Evolutionary conservation across 257 asterid genomes (phyloP).

Genomic region (Ilex aquifolium): DNA sequence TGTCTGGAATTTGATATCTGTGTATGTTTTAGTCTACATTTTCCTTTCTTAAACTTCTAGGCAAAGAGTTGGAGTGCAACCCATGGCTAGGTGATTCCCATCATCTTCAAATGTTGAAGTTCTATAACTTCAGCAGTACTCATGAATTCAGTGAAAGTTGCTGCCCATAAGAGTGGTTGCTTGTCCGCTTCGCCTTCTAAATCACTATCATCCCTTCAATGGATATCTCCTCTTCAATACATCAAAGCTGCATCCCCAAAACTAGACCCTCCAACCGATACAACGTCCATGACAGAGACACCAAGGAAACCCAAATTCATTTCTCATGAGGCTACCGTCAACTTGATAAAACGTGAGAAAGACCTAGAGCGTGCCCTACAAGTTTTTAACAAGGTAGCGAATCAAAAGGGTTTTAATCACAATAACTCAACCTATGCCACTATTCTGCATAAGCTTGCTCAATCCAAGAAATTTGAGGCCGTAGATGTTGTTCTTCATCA

Average conservation of each 20-base stretch:
- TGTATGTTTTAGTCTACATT: too few relatives aligned
- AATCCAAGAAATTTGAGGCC: slow-evolving; percentile 44
- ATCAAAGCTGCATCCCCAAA: slow-evolving; percentile 10
- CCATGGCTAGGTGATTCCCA: not conserved
- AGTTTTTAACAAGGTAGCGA: slow-evolving; percentile 54
- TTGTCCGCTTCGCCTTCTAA: slow-evolving; percentile 18
- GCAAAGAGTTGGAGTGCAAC: not conserved
- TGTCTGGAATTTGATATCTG: too few relatives aligned
- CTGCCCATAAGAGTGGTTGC: slow-evolving; percentile 24
- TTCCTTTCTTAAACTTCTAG: too few relatives aligned
- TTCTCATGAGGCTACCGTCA: slow-evolving; percentile 49
- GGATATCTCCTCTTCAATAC: slow-evolving; percentile 44
- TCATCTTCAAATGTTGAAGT: not conserved
- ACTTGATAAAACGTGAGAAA: slow-evolving; percentile 52
- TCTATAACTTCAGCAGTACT: slow-evolving; percentile 1
- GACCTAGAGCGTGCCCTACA: slow-evolving; percentile 60
- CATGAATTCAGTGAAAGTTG: slow-evolving; percentile 19
- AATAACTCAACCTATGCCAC: slow-evolving; percentile 67
- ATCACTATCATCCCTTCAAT: slow-evolving; percentile 39
- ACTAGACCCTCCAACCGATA: slow-evolving; percentile 30
- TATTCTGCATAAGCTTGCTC: slow-evolving; percentile 77
- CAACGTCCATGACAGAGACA: slow-evolving; percentile 11
- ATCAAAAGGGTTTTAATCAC: slow-evolving; percentile 72
- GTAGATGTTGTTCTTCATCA: slow-evolving; percentile 65
- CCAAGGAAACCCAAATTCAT: slow-evolving; percentile 44